phyloP scores from a whole-genome alignment of 208 protist genomes.

The Trichomonas vaginalis region DNA sequence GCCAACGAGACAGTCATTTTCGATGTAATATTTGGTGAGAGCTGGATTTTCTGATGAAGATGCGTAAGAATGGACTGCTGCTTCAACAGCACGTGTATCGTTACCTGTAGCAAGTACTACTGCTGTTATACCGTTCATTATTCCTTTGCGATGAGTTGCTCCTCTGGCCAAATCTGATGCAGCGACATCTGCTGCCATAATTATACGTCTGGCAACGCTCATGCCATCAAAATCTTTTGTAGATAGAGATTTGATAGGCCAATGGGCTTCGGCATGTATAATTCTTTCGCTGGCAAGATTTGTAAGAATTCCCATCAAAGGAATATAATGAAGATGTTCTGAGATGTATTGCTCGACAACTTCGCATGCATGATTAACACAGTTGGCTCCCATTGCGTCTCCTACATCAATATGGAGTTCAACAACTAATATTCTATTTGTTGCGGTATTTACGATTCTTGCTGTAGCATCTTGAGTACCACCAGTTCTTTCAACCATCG shows the following conservation, averaged over 20 bases:
- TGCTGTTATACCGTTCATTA: background rate
- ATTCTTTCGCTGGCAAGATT: background rate
- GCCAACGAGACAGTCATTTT: background rate
- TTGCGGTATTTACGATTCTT: background rate
- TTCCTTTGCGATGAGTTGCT: background rate
- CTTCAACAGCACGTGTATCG: background rate
- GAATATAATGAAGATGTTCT: background rate
- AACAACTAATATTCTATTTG: background rate
- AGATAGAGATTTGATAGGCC: background rate
- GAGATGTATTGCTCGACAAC: background rate
- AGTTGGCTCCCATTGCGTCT: background rate
- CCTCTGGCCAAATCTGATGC: background rate
- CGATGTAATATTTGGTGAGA: background rate
- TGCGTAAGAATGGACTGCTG: background rate
- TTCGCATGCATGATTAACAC: slow-evolving; percentile 5
- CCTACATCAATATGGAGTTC: background rate
- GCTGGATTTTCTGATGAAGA: background rate
- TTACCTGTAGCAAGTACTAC: background rate
- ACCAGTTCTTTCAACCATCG: background rate
- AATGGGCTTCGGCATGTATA: background rate
- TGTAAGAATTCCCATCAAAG: slow-evolving; percentile 5
- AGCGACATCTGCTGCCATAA: background rate
- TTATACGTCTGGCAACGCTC: background rate
- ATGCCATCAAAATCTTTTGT: background rate
- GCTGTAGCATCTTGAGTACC: background rate